Conservation (phyloP, 352 stramenopile species). For the Globisporangium alternatum region DNA sequence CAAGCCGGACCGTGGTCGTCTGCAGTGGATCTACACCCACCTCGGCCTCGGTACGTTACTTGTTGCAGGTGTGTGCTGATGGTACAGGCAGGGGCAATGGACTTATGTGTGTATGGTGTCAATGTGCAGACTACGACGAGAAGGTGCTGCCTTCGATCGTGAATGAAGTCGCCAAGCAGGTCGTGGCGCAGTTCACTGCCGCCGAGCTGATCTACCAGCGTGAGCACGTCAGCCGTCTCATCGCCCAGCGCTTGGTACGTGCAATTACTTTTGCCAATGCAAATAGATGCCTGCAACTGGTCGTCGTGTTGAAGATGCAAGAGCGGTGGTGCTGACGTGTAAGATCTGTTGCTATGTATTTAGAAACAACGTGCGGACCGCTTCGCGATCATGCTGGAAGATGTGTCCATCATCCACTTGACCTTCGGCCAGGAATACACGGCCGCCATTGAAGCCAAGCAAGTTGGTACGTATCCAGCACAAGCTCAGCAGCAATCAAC, state of each 20-base stretch:
- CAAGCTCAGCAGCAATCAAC: not conserved
- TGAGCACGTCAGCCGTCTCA: conserved; percentile 95
- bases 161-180: conserved; percentile 99
- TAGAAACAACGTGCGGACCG: conserved; percentile 83
- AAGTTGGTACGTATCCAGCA: conserved; percentile 81
- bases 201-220: conserved; percentile 99
- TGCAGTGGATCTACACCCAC: conserved; percentile 97
- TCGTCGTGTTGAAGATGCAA: not conserved
- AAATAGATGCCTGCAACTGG: not conserved
- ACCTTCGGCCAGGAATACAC: conserved; percentile 98
- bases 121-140: conserved; percentile 94
- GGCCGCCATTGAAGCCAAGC: conserved; percentile 98
- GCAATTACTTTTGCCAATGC: not conserved
- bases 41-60: conserved; percentile 83
- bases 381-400: conserved; percentile 94
- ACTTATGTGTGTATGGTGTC: not conserved
- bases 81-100: not conserved
- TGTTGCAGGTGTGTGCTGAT: not conserved
- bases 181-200: conserved; percentile 99
- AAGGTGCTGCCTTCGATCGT: conserved; percentile 98
- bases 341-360: conserved; percentile 4
- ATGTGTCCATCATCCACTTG: conserved; percentile 99
- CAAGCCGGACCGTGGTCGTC: conserved; percentile 90
- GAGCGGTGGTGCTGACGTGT: not conserved
- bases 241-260: conserved; percentile 90